Conservation (phyloP, 1,139 yeast genomes). For the Yamadazyma buinensis region DNA sequence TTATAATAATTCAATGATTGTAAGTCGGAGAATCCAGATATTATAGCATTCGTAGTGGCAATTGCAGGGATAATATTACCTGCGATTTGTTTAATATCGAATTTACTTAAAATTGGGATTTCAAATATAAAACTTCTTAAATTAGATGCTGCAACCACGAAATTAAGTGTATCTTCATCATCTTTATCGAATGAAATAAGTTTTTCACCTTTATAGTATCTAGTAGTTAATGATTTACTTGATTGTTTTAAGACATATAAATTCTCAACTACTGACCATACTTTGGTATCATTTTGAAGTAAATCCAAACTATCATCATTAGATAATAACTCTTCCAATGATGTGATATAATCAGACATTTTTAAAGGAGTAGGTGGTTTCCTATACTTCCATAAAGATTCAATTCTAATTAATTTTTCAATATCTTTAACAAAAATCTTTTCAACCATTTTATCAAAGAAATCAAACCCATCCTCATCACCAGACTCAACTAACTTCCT, state of each 20-base stretch:
- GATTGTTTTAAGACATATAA: constrained; percentile 56
- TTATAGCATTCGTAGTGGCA: constrained; percentile 95
- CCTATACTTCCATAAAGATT: constrained; percentile 76
- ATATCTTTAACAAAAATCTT: constrained; percentile 70
- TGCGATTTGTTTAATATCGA: constrained; percentile 89
- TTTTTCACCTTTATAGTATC: constrained; percentile 42
- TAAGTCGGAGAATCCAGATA: constrained; percentile 83
- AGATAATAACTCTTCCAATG: constrained; percentile 14
- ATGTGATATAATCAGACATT: constrained; percentile 16
- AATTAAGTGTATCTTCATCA: constrained; percentile 84
- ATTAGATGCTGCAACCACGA: constrained; percentile 86
- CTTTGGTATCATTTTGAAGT: constrained; percentile 51
- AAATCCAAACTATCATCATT: constrained; percentile 16
- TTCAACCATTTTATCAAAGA: constrained; percentile 39
- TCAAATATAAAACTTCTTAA: constrained; percentile 70
- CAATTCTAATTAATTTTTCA: constrained; percentile 65
- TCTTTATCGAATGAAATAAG: constrained; percentile 86
- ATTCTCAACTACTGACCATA: constrained; percentile 66
- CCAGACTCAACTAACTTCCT: constrained; percentile 38
- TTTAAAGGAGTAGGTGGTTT: constrained; percentile 62
- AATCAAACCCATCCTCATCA: constrained; percentile 24
- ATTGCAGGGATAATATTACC: constrained; percentile 98
- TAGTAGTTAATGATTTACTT: constrained; percentile 44
- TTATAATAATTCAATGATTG: constrained; percentile 50
- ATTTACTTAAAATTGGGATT: constrained; percentile 72